A percentile compares a stretch with the other conserved stretches of the same genome.
Evolutionary conservation across 106 monocot species (phyloP).

Genomic region (Apostasia ramifera): DNA sequence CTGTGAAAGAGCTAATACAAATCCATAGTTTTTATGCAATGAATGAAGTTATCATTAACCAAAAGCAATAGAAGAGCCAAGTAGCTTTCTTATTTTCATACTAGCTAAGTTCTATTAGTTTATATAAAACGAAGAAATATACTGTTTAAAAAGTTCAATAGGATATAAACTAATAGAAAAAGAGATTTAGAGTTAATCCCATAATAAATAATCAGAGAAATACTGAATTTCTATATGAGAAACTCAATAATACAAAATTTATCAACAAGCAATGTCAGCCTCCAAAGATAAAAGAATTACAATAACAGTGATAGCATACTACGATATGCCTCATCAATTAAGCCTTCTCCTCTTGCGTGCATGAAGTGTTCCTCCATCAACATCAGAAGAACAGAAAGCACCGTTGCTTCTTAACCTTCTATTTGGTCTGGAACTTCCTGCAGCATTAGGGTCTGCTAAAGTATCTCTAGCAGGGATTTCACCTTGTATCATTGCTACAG

Average conservation of each 20-base stretch:
- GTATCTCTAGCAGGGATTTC: slow-evolving; percentile 10
- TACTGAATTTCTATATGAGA: no score
- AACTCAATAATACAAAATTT: no score
- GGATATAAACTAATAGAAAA: no score
- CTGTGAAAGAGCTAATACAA: slow-evolving; percentile 19
- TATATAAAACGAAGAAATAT: no score
- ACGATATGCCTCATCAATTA: slow-evolving; percentile 3
- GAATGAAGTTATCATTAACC: neutral
- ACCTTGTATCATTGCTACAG: slow-evolving; percentile 36
- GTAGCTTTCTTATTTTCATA: no score
- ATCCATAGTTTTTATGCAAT: neutral
- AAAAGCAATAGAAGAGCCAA: neutral
- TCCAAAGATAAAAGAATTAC: no score
- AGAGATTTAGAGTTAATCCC: no score
- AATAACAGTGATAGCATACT: no score
- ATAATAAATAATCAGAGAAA: no score
- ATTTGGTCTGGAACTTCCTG: slow-evolving; percentile 20
- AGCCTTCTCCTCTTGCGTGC: slow-evolving; percentile 30
- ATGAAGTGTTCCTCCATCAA: slow-evolving; percentile 15
- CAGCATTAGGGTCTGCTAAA: slow-evolving; percentile 15
- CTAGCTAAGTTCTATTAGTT: no score
- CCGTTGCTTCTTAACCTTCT: slow-evolving; percentile 27
- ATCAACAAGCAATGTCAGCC: no score
- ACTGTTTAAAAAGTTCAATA: no score
- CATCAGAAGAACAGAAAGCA: slow-evolving; percentile 13